A percentile compares a stretch with the other conserved stretches of the same genome.
Conservation (phyloP, 1,284 basidiomycete species). For the Austroboletus novae-zelandiae region DNA sequence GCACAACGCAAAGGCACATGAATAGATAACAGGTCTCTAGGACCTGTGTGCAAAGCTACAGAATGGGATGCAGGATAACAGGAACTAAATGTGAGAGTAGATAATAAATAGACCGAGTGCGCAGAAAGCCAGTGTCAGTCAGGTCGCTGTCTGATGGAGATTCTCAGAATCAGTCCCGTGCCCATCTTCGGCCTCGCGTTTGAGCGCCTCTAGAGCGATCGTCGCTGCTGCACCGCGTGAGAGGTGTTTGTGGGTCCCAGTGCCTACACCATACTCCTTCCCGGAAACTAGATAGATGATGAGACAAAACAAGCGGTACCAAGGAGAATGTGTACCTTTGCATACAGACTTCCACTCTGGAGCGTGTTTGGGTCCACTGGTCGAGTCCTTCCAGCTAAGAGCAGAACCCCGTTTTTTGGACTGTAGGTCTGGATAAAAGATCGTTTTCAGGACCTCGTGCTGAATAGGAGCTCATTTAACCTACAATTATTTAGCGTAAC, state of each 20-base stretch:
- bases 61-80: constrained; percentile 1
- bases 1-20: constrained; percentile 4
- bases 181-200: constrained; percentile 19
- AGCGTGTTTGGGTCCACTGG: constrained; percentile 44
- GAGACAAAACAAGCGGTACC: constrained; percentile 10
- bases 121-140: neutral
- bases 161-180: constrained; percentile 3
- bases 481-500: constrained; percentile 47
- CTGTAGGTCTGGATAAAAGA: constrained; percentile 50
- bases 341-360: constrained; percentile 56
- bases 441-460: constrained; percentile 1
- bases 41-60: constrained; percentile 13
- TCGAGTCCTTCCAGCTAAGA: constrained; percentile 54
- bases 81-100: neutral
- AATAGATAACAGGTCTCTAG: constrained; percentile 15
- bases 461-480: constrained; percentile 1
- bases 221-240: constrained; percentile 55
- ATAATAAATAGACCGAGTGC: constrained; percentile 6
- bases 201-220: constrained; percentile 39
- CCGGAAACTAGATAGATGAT: constrained; percentile 25
- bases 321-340: constrained; percentile 45
- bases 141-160: neutral
- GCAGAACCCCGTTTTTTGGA: constrained; percentile 36
- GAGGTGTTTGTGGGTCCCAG: constrained; percentile 48
- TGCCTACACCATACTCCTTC: constrained; percentile 26